Evolutionary conservation across 2,329 filamentous ascomycete species (phyloP).

Genomic region (Juglanconis juglandina): DNA sequence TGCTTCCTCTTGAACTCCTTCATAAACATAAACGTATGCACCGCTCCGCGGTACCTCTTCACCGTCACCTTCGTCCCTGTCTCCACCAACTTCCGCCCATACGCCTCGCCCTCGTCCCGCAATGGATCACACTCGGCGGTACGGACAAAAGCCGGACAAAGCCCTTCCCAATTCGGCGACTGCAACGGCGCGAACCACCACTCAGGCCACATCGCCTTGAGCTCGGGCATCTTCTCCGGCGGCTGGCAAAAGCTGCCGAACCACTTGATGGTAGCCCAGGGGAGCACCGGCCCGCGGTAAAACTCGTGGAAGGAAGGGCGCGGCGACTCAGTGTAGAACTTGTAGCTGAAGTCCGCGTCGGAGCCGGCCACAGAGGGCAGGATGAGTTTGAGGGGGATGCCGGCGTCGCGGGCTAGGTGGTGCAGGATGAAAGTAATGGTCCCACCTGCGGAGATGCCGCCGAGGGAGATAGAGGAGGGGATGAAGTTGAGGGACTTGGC

Average conservation of each 20-base stretch:
- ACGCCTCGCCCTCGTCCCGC: slow-evolving; percentile 39
- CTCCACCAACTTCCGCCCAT: slow-evolving; percentile 33
- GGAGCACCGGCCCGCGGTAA: slow-evolving; percentile 30
- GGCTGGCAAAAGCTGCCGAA: slow-evolving; percentile 30
- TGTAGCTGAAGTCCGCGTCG: slow-evolving; percentile 26
- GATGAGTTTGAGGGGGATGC: slow-evolving; percentile 32
- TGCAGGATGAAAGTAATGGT: slow-evolving; percentile 34
- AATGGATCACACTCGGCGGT: slow-evolving; percentile 36
- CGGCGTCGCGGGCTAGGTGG: slow-evolving; percentile 34
- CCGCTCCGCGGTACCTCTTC: slow-evolving; percentile 35
- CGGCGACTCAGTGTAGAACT: slow-evolving; percentile 31
- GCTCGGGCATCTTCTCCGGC: slow-evolving; percentile 23
- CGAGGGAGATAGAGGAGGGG: slow-evolving; percentile 32
- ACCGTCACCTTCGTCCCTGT: slow-evolving; percentile 34
- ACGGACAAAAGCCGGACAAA: slow-evolving; percentile 32
- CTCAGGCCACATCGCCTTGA: slow-evolving; percentile 27
- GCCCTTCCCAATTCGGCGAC: slow-evolving; percentile 28
- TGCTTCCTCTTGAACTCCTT: slow-evolving; percentile 26
- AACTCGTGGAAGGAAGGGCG: slow-evolving; percentile 34
- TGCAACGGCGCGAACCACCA: slow-evolving; percentile 34
- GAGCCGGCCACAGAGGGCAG: slow-evolving; percentile 32
- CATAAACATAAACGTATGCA: slow-evolving; percentile 37
- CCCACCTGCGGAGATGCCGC: slow-evolving; percentile 36
- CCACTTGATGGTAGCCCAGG: slow-evolving; percentile 32
- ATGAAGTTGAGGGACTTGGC: slow-evolving; percentile 28